phyloP scores from a whole-genome alignment of 2,329 filamentous ascomycete genomes.

The Alternaria alternata region DNA sequence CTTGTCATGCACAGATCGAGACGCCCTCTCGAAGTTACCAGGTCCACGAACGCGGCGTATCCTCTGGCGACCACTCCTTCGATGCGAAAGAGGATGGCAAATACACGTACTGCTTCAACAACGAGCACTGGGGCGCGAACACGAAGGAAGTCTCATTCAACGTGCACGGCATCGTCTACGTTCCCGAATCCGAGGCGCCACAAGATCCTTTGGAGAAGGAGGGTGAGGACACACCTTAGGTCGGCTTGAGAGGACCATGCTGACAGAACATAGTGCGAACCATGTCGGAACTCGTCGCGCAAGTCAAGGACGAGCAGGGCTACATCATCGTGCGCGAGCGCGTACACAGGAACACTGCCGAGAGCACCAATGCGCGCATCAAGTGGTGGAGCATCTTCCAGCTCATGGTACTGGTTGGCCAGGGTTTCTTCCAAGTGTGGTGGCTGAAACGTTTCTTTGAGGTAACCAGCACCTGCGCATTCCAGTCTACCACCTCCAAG shows the following conservation, averaged over 20 bases:
- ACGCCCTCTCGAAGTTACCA: constrained; percentile 80
- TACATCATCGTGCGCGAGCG: constrained; percentile 96
- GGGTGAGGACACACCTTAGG: constrained; percentile 63
- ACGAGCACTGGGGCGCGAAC: constrained; percentile 95
- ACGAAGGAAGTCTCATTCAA: constrained; percentile 99
- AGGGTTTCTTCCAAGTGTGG: constrained; percentile 98
- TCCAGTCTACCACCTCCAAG: background rate
- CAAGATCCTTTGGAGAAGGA: constrained; percentile 90
- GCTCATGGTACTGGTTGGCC: constrained; percentile 83
- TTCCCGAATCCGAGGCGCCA: constrained; percentile 83
- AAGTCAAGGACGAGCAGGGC: constrained; percentile 97
- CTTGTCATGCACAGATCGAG: constrained; percentile 66
- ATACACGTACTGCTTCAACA: constrained; percentile 98
- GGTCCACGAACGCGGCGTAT: constrained; percentile 79
- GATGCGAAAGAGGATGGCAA: constrained; percentile 84
- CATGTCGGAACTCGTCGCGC: constrained; percentile 83
- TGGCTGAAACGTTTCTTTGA: constrained; percentile 99
- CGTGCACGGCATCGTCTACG: constrained; percentile 97
- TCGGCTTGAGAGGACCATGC: background rate
- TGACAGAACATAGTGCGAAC: constrained; percentile 69
- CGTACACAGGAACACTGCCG: constrained; percentile 96
- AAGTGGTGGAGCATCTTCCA: constrained; percentile 99
- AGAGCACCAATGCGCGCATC: constrained; percentile 95
- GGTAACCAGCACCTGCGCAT: constrained; percentile 54
- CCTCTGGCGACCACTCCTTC: constrained; percentile 93